These are phyloP conservation scores for Diaporthe sp. DNA, from an alignment of 2,329 filamentous ascomycete genomes.

Conservation along the genomic window DNA sequence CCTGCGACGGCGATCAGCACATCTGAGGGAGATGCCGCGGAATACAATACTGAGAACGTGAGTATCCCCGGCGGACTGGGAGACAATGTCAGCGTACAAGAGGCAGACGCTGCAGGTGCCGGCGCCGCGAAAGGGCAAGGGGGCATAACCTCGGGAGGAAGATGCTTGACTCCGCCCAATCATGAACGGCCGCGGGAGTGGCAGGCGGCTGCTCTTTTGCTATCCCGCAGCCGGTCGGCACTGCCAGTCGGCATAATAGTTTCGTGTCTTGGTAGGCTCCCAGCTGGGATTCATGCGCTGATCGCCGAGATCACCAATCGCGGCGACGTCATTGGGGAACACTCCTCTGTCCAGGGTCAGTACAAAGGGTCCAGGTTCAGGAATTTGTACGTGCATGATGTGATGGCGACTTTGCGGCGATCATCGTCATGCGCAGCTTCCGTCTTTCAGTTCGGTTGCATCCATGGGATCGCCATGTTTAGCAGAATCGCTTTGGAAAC, in stretches of 20 bases:
- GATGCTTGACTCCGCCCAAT: background rate
- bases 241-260: slow-evolving; percentile 17
- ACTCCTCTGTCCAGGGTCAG: background rate
- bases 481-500: background rate
- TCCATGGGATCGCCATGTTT: background rate
- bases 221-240: background rate
- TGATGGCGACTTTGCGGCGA: background rate
- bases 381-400: background rate
- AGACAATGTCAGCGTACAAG: background rate
- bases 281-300: slow-evolving; percentile 3
- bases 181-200: background rate
- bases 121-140: background rate
- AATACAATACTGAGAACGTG: background rate
- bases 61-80: background rate
- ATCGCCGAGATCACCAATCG: background rate
- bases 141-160: slow-evolving; percentile 9
- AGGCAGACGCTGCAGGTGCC: background rate
- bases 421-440: background rate
- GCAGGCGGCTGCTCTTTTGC: background rate
- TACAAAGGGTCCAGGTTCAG: no score
- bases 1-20: slow-evolving; percentile 6
- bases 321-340: slow-evolving; percentile 8
- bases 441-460: background rate
- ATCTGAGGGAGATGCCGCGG: background rate
- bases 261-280: background rate